A percentile compares a stretch with the other conserved stretches of the same genome.
Conservation (phyloP, 306 rosid species). For the Glycine tomentella region DNA sequence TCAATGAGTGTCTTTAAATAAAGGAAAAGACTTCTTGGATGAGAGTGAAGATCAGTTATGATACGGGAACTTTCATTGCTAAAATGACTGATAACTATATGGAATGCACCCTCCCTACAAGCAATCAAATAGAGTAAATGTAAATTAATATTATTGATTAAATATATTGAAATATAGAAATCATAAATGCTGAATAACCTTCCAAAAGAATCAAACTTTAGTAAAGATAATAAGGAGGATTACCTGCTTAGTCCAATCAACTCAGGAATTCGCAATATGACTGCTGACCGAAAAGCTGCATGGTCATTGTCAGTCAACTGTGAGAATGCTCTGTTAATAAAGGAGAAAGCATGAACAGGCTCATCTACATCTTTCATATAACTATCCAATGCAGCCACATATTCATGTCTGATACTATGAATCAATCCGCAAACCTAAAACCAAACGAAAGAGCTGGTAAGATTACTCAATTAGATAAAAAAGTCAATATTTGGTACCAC, state of each 20-base stretch:
- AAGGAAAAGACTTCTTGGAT: conserved; percentile 84
- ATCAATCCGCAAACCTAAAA: conserved; percentile 92
- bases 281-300: conserved; percentile 68
- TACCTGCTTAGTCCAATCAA: conserved; percentile 85
- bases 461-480: conserved; percentile 40
- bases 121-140: conserved; percentile 45
- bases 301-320: conserved; percentile 58
- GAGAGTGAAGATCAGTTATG: conserved; percentile 71
- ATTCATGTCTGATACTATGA: conserved; percentile 69
- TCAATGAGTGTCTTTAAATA: conserved; percentile 88
- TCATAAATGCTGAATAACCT: conserved; percentile 26
- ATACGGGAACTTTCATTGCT: conserved; percentile 71
- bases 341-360: conserved; percentile 90
- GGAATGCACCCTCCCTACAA: conserved; percentile 78
- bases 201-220: conserved; percentile 25
- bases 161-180: conserved; percentile 29
- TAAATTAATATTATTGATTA: conserved; percentile 36
- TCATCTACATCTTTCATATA: conserved; percentile 85
- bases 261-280: conserved; percentile 76
- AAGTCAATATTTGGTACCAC: conserved; percentile 36
- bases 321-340: conserved; percentile 71
- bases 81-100: conserved; percentile 77
- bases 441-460: conserved; percentile 34
- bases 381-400: conserved; percentile 89
- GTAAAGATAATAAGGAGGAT: conserved; percentile 30